A percentile compares a stretch with the other conserved stretches of the same genome.
These are phyloP conservation scores for Atkinsonella texensis DNA, from an alignment of 2,329 filamentous ascomycete genomes.

Conservation along the genomic window DNA sequence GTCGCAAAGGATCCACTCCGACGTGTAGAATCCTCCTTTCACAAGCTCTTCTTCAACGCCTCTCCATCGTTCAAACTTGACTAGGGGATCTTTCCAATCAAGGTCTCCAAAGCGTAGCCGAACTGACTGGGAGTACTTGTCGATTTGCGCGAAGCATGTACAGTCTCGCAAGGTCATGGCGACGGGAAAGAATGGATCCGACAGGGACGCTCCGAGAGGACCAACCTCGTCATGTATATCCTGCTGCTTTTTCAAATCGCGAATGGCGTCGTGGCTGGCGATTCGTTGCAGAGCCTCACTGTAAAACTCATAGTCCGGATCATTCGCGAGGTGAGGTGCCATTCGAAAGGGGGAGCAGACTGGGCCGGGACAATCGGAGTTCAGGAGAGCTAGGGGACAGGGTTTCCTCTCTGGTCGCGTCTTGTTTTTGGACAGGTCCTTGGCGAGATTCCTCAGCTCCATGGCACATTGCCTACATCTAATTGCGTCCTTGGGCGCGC, in stretches of 20 bases:
- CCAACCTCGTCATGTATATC: constrained; percentile 30
- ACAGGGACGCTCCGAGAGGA: constrained; percentile 29
- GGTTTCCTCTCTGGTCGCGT: constrained; percentile 32
- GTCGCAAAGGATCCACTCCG: constrained; percentile 24
- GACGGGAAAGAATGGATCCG: constrained; percentile 41
- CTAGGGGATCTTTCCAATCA: constrained; percentile 58
- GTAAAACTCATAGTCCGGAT: constrained; percentile 17
- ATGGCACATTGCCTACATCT: constrained; percentile 66
- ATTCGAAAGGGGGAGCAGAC: constrained; percentile 30
- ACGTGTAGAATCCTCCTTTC: constrained; percentile 57
- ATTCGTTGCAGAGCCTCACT: constrained; percentile 16
- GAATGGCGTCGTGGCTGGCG: constrained; percentile 23
- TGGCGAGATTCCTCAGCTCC: constrained; percentile 24
- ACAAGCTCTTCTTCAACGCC: constrained; percentile 50
- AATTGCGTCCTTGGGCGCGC: constrained; percentile 48
- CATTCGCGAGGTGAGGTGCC: constrained; percentile 20
- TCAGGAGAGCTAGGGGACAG: constrained; percentile 55
- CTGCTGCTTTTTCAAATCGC: constrained; percentile 23
- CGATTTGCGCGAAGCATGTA: constrained; percentile 57
- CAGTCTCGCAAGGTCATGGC: constrained; percentile 78
- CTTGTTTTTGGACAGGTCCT: constrained; percentile 20
- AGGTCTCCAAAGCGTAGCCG: constrained; percentile 60
- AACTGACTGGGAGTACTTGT: constrained; percentile 21
- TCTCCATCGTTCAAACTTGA: constrained; percentile 60
- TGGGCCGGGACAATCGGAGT: constrained; percentile 32